These are phyloP conservation scores for Grosmannia clavigera DNA, from an alignment of 2,329 filamentous ascomycete genomes.

Conservation along the genomic window DNA sequence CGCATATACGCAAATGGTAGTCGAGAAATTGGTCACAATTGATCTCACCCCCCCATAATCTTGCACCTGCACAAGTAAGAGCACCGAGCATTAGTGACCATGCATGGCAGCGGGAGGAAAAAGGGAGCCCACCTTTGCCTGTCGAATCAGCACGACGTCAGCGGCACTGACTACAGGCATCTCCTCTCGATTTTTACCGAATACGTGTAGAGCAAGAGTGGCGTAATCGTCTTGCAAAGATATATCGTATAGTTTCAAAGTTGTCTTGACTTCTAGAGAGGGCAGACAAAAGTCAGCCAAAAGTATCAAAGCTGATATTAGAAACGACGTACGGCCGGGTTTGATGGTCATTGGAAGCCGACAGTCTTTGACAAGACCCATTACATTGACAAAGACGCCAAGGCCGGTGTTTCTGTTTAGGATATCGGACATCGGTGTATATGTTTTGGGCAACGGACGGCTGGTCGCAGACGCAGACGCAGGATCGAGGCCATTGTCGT, in stretches of 20 bases:
- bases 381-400: not conserved
- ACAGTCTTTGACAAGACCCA: conserved; percentile 56
- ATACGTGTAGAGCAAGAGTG: conserved; percentile 44
- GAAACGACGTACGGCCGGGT: not conserved
- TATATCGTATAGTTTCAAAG: conserved; percentile 47
- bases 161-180: conserved; percentile 37
- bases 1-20: conserved; percentile 33
- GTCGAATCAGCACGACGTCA: conserved; percentile 53
- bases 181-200: conserved; percentile 32
- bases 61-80: conserved; percentile 26
- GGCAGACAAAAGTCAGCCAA: conserved; percentile 1
- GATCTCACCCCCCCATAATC: conserved; percentile 21
- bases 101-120: not conserved
- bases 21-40: conserved; percentile 29
- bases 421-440: not conserved
- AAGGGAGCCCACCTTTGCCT: conserved; percentile 33
- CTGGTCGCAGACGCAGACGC: conserved; percentile 21
- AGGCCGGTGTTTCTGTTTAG: not conserved
- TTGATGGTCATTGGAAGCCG: conserved; percentile 29
- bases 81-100: not conserved
- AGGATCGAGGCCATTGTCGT: not conserved
- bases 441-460: not conserved
- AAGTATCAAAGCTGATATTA: not conserved
- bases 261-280: conserved; percentile 44
- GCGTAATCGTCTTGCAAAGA: conserved; percentile 33